phyloP scores from a whole-genome alignment of 805 yeast species.

The Geotrichum ghanense region DNA sequence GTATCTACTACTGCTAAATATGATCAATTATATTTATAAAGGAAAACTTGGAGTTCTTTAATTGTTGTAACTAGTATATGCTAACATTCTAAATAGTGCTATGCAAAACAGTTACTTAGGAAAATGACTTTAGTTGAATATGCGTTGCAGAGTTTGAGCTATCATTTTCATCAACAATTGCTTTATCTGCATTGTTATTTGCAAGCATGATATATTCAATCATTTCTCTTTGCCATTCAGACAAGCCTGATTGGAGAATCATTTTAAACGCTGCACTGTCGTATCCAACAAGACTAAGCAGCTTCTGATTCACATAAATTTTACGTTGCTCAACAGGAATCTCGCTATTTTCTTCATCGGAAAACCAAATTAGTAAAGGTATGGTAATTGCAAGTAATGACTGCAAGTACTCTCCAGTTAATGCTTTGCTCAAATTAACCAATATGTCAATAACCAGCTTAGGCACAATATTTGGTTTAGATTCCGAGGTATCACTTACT shows the following conservation, averaged over 20 bases:
- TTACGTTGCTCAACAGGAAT: conserved; percentile 11
- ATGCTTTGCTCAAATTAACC: conserved; percentile 32
- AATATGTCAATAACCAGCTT: conserved; percentile 37
- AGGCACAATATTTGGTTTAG: conserved; percentile 6
- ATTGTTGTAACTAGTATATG: too few relatives aligned
- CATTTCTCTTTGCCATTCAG: conserved; percentile 21
- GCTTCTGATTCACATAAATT: conserved; percentile 15
- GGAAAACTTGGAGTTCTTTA: too few relatives aligned
- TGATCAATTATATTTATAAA: too few relatives aligned
- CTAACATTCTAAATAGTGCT: too few relatives aligned
- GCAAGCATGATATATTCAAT: conserved; percentile 13
- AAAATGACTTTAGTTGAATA: conserved; percentile 42
- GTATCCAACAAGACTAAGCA: conserved; percentile 22
- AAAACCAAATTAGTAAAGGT: conserved; percentile 30
- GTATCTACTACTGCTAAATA: too few relatives aligned
- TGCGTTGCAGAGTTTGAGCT: conserved; percentile 22
- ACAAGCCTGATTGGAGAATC: conserved; percentile 34
- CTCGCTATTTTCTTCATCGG: conserved; percentile 16
- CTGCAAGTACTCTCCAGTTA: conserved; percentile 23
- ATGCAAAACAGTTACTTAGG: neutral
- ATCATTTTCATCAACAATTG: conserved; percentile 8
- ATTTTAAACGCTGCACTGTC: conserved; percentile 25
- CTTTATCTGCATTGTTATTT: conserved; percentile 4
- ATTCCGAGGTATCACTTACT: conserved; percentile 4
- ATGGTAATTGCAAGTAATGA: conserved; percentile 24